These are phyloP conservation scores for Yamadazyma friedrichii DNA, from an alignment of 1,139 yeast genomes.

Conservation along the genomic window DNA sequence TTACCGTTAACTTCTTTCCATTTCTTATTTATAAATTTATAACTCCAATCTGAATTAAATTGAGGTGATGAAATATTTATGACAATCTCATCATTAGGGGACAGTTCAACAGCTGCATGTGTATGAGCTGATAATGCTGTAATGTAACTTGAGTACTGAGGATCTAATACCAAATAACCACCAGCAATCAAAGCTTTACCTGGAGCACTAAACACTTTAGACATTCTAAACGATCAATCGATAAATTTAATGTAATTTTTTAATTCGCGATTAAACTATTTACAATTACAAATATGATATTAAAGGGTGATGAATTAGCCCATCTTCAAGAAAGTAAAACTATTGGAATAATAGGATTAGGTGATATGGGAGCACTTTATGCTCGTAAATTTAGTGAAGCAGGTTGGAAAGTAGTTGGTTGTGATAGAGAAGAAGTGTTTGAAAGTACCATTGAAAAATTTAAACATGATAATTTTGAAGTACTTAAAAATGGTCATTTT, in stretches of 20 bases:
- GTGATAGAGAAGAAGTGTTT: conserved; percentile 75
- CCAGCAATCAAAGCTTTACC: conserved; percentile 95
- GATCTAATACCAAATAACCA: conserved; percentile 87
- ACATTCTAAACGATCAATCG: not conserved
- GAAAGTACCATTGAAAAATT: conserved; percentile 45
- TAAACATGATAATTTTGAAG: conserved; percentile 45
- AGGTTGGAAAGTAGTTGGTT: conserved; percentile 91
- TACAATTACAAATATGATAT: conserved; percentile 4
- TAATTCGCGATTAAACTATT: no score
- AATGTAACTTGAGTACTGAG: conserved; percentile 71
- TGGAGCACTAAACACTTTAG: conserved; percentile 73
- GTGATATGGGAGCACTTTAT: conserved; percentile 93
- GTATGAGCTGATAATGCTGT: conserved; percentile 88
- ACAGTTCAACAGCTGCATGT: conserved; percentile 60
- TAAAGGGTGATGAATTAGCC: conserved; percentile 12
- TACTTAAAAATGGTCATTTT: conserved; percentile 72
- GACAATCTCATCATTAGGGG: conserved; percentile 23
- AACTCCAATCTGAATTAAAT: conserved; percentile 75
- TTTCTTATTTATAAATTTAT: conserved; percentile 24
- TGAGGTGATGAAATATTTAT: conserved; percentile 69
- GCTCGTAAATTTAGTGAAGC: conserved; percentile 75
- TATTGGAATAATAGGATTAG: conserved; percentile 91
- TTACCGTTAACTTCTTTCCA: conserved; percentile 26
- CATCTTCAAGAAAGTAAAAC: conserved; percentile 34
- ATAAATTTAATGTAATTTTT: no score